Evolutionary conservation across 331 rosid species (phyloP).

Genomic region (Acacia pycnantha): DNA sequence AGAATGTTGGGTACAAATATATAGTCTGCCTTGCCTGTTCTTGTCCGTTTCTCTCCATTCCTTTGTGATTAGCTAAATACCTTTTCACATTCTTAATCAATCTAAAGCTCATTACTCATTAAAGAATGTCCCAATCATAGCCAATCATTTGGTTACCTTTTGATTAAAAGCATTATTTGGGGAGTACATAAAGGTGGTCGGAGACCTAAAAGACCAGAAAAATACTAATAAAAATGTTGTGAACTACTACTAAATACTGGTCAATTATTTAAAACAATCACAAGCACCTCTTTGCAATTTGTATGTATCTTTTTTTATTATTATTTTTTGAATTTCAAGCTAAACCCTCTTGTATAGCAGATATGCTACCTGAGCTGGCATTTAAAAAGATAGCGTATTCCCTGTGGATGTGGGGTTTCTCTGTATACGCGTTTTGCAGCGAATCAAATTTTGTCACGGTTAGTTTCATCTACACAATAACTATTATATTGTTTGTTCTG

Average conservation of each 20-base stretch:
- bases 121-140: slow-evolving; percentile 42
- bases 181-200: slow-evolving; percentile 32
- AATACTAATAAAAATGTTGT: slow-evolving; percentile 13
- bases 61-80: slow-evolving; percentile 16
- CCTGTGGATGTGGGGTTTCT: slow-evolving; percentile 11
- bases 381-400: slow-evolving; percentile 17
- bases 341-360: background rate
- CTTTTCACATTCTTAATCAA: background rate
- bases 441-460: slow-evolving; percentile 41
- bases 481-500: slow-evolving; percentile 32
- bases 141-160: slow-evolving; percentile 46
- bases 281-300: slow-evolving; percentile 13
- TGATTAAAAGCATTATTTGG: slow-evolving; percentile 18
- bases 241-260: background rate
- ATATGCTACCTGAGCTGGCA: slow-evolving; percentile 40
- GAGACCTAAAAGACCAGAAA: slow-evolving; percentile 22
- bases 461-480: slow-evolving; percentile 35
- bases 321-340: background rate
- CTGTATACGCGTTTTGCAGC: slow-evolving; percentile 34
- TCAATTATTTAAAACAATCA: background rate
- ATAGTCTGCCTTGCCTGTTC: slow-evolving; percentile 1
- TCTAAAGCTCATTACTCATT: slow-evolving; percentile 15
- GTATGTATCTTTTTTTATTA: background rate
- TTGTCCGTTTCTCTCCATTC: slow-evolving; percentile 5
- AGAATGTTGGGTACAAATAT: background rate